These are phyloP conservation scores for Endothia cerciana DNA, from an alignment of 2,329 filamentous ascomycete species.

Conservation along the genomic window DNA sequence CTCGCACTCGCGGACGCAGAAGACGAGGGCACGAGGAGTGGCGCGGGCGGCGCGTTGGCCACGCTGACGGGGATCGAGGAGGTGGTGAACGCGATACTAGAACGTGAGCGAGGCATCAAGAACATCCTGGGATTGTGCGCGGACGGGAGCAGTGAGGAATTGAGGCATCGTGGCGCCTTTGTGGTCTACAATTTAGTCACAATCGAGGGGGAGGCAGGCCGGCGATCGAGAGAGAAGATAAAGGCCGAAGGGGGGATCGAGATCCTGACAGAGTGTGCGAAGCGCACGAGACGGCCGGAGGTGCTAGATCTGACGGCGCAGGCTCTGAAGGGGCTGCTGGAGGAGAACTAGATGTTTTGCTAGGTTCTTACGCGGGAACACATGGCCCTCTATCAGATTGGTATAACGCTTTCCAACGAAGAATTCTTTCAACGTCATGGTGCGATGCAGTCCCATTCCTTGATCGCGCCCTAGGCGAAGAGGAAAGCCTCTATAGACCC, in stretches of 20 bases:
- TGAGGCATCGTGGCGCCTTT: slow-evolving; percentile 75
- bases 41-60: slow-evolving; percentile 86
- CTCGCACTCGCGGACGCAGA: slow-evolving; percentile 87
- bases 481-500: too few species aligned
- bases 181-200: slow-evolving; percentile 73
- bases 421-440: too few species aligned
- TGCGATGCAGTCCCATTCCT: too few species aligned
- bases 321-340: slow-evolving; percentile 70
- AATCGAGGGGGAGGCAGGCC: slow-evolving; percentile 67
- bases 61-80: slow-evolving; percentile 79
- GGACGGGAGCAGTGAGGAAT: slow-evolving; percentile 67
- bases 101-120: slow-evolving; percentile 71
- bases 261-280: slow-evolving; percentile 69
- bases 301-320: slow-evolving; percentile 74
- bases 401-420: too few species aligned
- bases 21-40: slow-evolving; percentile 76
- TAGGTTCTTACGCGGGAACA: neutral
- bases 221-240: slow-evolving; percentile 62
- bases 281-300: slow-evolving; percentile 68
- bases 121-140: slow-evolving; percentile 80
- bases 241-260: slow-evolving; percentile 67
- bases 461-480: too few species aligned
- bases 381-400: too few species aligned
- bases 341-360: slow-evolving; percentile 34
- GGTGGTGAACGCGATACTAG: slow-evolving; percentile 72